Percentiles rank a stretch among this genome's conserved stretches.
phyloP scores from a whole-genome alignment of 805 yeast species.

The Suhomyces canberraensis region DNA sequence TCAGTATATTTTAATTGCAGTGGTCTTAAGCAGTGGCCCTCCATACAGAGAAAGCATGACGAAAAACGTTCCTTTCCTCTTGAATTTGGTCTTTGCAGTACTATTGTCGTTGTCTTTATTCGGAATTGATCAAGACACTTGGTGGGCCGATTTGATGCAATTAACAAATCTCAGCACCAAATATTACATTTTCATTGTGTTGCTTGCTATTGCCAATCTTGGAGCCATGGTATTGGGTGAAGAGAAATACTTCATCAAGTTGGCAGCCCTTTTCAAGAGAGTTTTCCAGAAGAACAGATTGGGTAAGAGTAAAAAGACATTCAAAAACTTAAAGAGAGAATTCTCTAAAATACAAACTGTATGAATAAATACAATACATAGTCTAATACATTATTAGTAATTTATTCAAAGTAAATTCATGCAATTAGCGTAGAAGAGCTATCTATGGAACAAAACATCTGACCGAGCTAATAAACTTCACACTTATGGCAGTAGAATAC shows the following conservation, averaged over 20 bases:
- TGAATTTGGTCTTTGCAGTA: slow-evolving; percentile 52
- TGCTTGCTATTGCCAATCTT: slow-evolving; percentile 49
- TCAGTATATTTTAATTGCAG: slow-evolving; percentile 83
- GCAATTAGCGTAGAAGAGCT: too few relatives aligned
- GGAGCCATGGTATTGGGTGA: slow-evolving; percentile 45
- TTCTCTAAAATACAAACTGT: slow-evolving; percentile 8
- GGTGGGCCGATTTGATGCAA: slow-evolving; percentile 70
- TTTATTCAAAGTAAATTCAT: too few relatives aligned
- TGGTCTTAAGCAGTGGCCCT: slow-evolving; percentile 85
- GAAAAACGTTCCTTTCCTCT: slow-evolving; percentile 67
- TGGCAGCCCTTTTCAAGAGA: slow-evolving; percentile 41
- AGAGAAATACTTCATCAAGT: slow-evolving; percentile 35
- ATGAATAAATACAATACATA: slow-evolving; percentile 5
- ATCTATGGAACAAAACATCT: too few relatives aligned
- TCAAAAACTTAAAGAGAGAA: slow-evolving; percentile 20
- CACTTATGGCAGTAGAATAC: too few relatives aligned
- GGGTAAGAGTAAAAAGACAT: slow-evolving; percentile 33
- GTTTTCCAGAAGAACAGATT: slow-evolving; percentile 20
- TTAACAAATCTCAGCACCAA: slow-evolving; percentile 55
- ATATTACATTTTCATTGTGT: slow-evolving; percentile 52
- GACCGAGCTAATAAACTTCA: too few relatives aligned
- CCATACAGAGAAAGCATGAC: slow-evolving; percentile 82
- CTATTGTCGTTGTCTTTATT: slow-evolving; percentile 53
- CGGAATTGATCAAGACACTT: slow-evolving; percentile 47
- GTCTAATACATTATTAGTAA: too few relatives aligned